Conservation (phyloP, 2,329 filamentous ascomycete species). For the Aureobasidium pullulans region DNA sequence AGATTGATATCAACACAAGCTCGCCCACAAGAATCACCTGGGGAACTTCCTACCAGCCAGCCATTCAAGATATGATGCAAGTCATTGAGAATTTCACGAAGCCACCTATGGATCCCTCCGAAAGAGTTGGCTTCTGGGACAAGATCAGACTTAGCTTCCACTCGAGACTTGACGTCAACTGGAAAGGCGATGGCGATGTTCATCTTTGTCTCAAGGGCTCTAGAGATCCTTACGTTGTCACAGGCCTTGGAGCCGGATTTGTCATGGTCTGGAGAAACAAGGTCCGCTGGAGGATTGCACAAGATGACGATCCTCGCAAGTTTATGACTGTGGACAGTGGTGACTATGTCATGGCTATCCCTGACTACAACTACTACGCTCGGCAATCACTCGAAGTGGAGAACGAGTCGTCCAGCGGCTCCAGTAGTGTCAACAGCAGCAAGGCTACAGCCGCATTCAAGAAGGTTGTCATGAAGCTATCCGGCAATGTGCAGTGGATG, state of each 20-base stretch:
- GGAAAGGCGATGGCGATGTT: conserved; percentile 94
- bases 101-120: conserved; percentile 85
- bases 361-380: conserved; percentile 85
- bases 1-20: conserved; percentile 85
- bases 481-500: conserved; percentile 89
- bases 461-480: conserved; percentile 98
- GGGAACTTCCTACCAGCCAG: conserved; percentile 95
- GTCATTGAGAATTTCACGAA: conserved; percentile 97
- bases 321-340: conserved; percentile 96
- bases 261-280: conserved; percentile 98
- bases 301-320: conserved; percentile 77
- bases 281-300: conserved; percentile 78
- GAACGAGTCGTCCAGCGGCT: conserved; percentile 48
- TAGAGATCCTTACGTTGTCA: conserved; percentile 87
- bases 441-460: conserved; percentile 82
- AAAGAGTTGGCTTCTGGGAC: conserved; percentile 96
- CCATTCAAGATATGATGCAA: conserved; percentile 99
- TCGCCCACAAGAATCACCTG: conserved; percentile 90
- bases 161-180: conserved; percentile 78
- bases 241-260: conserved; percentile 86
- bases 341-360: conserved; percentile 89
- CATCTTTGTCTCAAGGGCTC: conserved; percentile 84
- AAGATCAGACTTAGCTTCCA: conserved; percentile 94
- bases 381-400: conserved; percentile 52
- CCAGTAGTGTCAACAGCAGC: conserved; percentile 52